These are phyloP conservation scores for Tricholoma furcatifolium DNA, from an alignment of 768 basidiomycete genomes.

Conservation along the genomic window DNA sequence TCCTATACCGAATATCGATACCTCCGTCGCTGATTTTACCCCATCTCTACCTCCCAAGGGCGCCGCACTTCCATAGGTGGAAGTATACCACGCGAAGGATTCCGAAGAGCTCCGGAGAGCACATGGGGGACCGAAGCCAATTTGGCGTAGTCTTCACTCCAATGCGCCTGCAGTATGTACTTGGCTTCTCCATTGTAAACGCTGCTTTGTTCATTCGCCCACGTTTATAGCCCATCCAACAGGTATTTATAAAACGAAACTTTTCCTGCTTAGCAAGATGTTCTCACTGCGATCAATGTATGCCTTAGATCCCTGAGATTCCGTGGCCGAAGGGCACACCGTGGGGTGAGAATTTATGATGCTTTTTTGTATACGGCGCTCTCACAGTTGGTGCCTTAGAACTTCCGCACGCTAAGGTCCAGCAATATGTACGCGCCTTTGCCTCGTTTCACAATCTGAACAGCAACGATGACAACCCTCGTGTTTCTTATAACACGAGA, in stretches of 20 bases:
- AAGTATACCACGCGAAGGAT: constrained; percentile 21
- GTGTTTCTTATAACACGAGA: constrained; percentile 44
- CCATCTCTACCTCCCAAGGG: constrained; percentile 35
- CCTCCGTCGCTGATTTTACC: constrained; percentile 30
- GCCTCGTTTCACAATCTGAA: constrained; percentile 41
- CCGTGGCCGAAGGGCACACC: constrained; percentile 30
- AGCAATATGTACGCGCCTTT: constrained; percentile 40
- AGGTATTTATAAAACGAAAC: constrained; percentile 11
- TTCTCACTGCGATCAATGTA: background rate
- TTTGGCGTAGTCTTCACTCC: constrained; percentile 34
- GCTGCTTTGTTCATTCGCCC: background rate
- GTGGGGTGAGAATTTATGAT: constrained; percentile 26
- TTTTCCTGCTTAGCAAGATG: background rate
- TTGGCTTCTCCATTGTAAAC: background rate
- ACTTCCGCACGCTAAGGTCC: constrained; percentile 31
- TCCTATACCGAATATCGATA: constrained; percentile 34
- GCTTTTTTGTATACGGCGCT: background rate
- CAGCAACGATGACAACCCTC: constrained; percentile 38
- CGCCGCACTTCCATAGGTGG: constrained; percentile 26
- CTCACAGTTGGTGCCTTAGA: constrained; percentile 17
- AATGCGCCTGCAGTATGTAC: constrained; percentile 33
- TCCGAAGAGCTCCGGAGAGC: constrained; percentile 21
- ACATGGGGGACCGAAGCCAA: constrained; percentile 36
- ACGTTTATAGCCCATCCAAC: constrained; percentile 22
- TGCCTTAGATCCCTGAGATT: constrained; percentile 24